Evolutionary conservation across 768 basidiomycete genomes (phyloP).

Genomic region (Calocybe gangraenosa): DNA sequence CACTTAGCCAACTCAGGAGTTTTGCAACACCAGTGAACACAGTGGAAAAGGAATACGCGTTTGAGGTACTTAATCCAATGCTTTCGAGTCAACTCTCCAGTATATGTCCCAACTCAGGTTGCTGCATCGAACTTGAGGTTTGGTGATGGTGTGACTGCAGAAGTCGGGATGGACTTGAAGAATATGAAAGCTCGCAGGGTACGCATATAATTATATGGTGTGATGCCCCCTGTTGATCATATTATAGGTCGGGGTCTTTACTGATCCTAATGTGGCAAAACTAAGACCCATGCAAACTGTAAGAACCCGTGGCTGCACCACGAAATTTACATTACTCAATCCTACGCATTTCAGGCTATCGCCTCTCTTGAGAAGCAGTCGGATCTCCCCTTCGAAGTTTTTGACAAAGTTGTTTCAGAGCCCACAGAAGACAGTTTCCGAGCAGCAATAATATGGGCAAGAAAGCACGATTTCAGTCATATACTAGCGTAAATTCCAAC

Average conservation of each 20-base stretch:
- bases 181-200: constrained; percentile 91
- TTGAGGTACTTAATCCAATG: constrained; percentile 52
- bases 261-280: constrained; percentile 81
- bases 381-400: constrained; percentile 77
- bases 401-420: constrained; percentile 78
- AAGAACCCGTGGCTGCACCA: constrained; percentile 20
- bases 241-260: constrained; percentile 87
- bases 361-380: constrained; percentile 75
- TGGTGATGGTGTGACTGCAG: constrained; percentile 84
- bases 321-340: neutral
- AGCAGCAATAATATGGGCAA: constrained; percentile 84
- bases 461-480: constrained; percentile 86
- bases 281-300: constrained; percentile 82
- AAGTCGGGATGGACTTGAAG: constrained; percentile 92
- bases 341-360: constrained; percentile 47
- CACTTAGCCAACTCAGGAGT: constrained; percentile 60
- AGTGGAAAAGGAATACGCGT: constrained; percentile 85
- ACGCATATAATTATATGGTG: constrained; percentile 1
- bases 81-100: neutral
- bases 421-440: constrained; percentile 91
- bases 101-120: constrained; percentile 39
- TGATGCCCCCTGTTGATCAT: constrained; percentile 3
- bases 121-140: constrained; percentile 87
- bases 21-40: constrained; percentile 74
- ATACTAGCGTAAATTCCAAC: constrained; percentile 70